Percentiles rank a stretch among this genome's conserved stretches.
Evolutionary conservation across 768 basidiomycete genomes (phyloP).

Genomic region (Mycena pura): DNA sequence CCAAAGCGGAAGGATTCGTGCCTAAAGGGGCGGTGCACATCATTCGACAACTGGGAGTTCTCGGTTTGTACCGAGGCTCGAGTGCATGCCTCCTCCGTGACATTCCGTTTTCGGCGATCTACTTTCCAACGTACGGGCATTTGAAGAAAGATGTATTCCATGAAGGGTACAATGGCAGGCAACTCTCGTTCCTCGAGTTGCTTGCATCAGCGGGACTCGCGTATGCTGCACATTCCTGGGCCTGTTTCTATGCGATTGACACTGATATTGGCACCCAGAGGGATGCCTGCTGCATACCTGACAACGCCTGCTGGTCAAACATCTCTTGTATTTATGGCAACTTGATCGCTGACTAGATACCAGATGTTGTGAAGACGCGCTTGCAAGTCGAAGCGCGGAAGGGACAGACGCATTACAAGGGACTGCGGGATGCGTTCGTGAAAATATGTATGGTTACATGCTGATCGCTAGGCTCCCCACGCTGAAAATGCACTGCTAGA

Average conservation of each 20-base stretch:
- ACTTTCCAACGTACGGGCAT: slow-evolving; percentile 88
- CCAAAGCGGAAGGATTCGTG: slow-evolving; percentile 80
- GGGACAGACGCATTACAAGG: slow-evolving; percentile 92
- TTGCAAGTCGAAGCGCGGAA: slow-evolving; percentile 91
- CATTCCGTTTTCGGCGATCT: slow-evolving; percentile 96
- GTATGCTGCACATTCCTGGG: slow-evolving; percentile 52
- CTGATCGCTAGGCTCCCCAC: slow-evolving; percentile 26
- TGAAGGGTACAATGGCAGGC: slow-evolving; percentile 95
- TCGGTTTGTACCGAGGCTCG: slow-evolving; percentile 94
- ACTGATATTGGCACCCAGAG: slow-evolving; percentile 56
- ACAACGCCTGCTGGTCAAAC: slow-evolving; percentile 85
- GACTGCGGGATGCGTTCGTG: slow-evolving; percentile 84
- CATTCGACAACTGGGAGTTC: slow-evolving; percentile 86
- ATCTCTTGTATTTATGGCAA: slow-evolving; percentile 19
- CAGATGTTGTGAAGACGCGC: slow-evolving; percentile 97
- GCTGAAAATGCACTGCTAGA: slow-evolving; percentile 52
- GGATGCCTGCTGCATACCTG: slow-evolving; percentile 96
- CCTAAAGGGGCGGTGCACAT: slow-evolving; percentile 92
- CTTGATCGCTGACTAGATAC: slow-evolving; percentile 13
- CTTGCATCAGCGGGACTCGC: slow-evolving; percentile 81
- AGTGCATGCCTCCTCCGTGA: slow-evolving; percentile 93
- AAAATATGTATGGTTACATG: slow-evolving; percentile 75
- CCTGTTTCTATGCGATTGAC: slow-evolving; percentile 23
- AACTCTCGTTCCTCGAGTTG: slow-evolving; percentile 89
- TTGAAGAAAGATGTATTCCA: slow-evolving; percentile 93